Evolutionary conservation across 2,329 filamentous ascomycete genomes (phyloP).

Genomic region (Colletotrichum lupini): DNA sequence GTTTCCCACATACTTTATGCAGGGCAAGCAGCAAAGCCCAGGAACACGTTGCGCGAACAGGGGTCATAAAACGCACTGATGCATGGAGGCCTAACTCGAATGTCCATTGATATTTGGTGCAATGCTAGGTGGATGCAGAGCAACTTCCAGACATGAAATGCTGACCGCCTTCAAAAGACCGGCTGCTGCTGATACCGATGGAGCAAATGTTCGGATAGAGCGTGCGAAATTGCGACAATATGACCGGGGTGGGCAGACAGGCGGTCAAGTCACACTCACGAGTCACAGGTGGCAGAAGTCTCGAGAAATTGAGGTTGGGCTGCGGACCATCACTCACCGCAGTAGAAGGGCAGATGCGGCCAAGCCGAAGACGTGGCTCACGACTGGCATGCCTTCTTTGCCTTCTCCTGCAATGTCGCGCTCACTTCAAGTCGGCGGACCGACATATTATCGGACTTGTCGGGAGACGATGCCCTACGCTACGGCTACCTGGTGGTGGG

Average conservation of each 20-base stretch:
- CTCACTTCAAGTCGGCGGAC: conserved; percentile 4
- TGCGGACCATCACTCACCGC: conserved; percentile 27
- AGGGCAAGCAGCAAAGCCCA: conserved; percentile 16
- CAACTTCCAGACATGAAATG: background rate
- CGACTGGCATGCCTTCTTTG: background rate
- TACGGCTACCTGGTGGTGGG: background rate
- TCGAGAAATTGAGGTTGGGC: background rate
- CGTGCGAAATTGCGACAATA: background rate
- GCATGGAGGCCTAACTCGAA: conserved; percentile 30
- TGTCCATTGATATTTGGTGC: background rate
- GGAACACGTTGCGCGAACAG: conserved; percentile 24
- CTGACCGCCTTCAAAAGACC: background rate
- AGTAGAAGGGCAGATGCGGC: conserved; percentile 16
- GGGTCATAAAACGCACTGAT: conserved; percentile 14
- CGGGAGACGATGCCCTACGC: background rate
- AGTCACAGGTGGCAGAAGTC: background rate
- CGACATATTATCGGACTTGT: conserved; percentile 19
- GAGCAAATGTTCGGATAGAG: background rate
- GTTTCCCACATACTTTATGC: background rate
- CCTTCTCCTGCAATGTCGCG: background rate
- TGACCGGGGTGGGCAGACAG: background rate
- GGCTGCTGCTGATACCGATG: too few relatives aligned
- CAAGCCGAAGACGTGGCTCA: conserved; percentile 26
- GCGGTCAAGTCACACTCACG: conserved; percentile 16
- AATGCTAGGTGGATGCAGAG: background rate